Evolutionary conservation across 257 asterid genomes (phyloP).

Genomic region (Nicotiana noctiflora): DNA sequence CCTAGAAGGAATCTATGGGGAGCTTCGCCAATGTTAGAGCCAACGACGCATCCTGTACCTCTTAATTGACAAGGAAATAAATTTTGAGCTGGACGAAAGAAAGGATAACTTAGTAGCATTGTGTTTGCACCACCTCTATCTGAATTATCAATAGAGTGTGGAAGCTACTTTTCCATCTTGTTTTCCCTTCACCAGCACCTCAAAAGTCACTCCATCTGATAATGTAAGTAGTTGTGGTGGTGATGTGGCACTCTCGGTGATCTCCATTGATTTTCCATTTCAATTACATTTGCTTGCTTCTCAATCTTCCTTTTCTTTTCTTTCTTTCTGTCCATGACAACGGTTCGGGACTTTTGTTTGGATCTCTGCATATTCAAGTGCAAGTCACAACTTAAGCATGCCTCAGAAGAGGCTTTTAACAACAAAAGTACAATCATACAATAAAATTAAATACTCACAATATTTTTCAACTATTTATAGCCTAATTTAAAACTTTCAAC

Average conservation of each 20-base stretch:
- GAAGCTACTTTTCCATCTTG: slow-evolving; percentile 49
- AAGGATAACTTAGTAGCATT: background rate
- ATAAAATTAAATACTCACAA: too few relatives aligned
- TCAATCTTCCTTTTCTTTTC: slow-evolving; percentile 17
- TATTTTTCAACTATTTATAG: too few relatives aligned
- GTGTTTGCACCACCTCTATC: background rate
- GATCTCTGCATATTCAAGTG: too few relatives aligned
- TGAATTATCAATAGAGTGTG: background rate
- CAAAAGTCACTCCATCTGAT: slow-evolving; percentile 57
- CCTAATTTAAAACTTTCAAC: too few relatives aligned
- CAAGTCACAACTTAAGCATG: too few relatives aligned
- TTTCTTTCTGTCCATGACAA: slow-evolving; percentile 25
- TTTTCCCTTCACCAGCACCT: slow-evolving; percentile 48
- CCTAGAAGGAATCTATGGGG: slow-evolving; percentile 34
- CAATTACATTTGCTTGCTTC: slow-evolving; percentile 9
- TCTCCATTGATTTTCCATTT: slow-evolving; percentile 5
- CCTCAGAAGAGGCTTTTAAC: too few relatives aligned
- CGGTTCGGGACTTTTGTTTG: too few relatives aligned
- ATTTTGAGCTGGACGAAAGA: slow-evolving; percentile 45
- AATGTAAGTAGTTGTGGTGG: slow-evolving; percentile 28
- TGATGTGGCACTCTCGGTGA: slow-evolving; percentile 14
- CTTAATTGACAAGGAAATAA: slow-evolving; percentile 40
- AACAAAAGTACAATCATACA: too few relatives aligned
- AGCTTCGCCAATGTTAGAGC: slow-evolving; percentile 31
- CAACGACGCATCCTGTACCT: slow-evolving; percentile 34